These are phyloP conservation scores for Mortierella sp. DNA, from an alignment of 371 early-diverging fungal genomes.

Conservation along the genomic window DNA sequence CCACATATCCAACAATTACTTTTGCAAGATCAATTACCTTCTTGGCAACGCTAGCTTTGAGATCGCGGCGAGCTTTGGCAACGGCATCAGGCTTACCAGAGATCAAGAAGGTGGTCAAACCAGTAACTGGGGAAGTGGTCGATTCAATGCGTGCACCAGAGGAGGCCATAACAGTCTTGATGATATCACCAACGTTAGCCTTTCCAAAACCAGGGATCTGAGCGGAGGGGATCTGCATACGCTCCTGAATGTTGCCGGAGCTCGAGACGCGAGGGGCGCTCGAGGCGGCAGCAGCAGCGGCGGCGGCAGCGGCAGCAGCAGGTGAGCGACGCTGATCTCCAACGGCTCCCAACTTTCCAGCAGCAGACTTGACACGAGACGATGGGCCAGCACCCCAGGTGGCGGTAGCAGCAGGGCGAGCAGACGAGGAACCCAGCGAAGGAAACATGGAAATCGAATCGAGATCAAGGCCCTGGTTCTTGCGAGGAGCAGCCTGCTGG, in stretches of 20 bases:
- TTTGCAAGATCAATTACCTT: constrained; percentile 65
- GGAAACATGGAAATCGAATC: constrained; percentile 80
- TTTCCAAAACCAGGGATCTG: constrained; percentile 58
- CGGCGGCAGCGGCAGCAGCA: constrained; percentile 39
- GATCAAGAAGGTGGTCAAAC: constrained; percentile 88
- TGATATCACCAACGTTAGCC: constrained; percentile 72
- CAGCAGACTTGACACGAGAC: constrained; percentile 65
- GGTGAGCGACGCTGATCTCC: constrained; percentile 49
- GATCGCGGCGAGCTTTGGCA: constrained; percentile 83
- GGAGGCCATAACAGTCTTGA: constrained; percentile 76
- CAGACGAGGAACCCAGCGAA: constrained; percentile 69
- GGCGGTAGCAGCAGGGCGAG: constrained; percentile 61
- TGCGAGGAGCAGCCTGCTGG: constrained; percentile 35
- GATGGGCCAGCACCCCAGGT: constrained; percentile 66
- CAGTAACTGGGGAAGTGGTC: constrained; percentile 80
- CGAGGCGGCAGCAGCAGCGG: constrained; percentile 14
- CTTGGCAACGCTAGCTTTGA: constrained; percentile 79
- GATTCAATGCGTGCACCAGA: constrained; percentile 89
- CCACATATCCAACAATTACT: neutral
- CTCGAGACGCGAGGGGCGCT: constrained; percentile 22
- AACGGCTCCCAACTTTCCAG: constrained; percentile 55
- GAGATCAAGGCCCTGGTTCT: constrained; percentile 64
- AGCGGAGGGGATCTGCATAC: constrained; percentile 46
- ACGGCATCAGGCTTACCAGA: constrained; percentile 85
- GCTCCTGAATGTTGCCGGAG: constrained; percentile 49